These are phyloP conservation scores for Nephelium lappaceum DNA, from an alignment of 345 rosid species.

Conservation along the genomic window DNA sequence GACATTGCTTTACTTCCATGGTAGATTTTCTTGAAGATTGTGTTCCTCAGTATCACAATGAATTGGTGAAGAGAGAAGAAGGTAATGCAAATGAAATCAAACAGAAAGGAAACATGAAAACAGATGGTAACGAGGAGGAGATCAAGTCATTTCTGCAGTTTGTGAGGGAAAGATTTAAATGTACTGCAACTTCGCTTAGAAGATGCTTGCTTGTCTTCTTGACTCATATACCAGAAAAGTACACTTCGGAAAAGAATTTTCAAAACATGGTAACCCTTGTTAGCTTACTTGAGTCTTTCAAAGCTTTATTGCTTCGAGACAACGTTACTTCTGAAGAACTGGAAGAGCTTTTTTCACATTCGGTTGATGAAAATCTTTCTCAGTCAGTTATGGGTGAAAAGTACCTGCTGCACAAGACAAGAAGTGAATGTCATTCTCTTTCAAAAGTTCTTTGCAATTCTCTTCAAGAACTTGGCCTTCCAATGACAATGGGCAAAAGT, in stretches of 20 bases:
- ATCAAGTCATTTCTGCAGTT: constrained; percentile 37
- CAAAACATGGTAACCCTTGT: constrained; percentile 16
- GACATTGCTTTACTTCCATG: constrained; percentile 4
- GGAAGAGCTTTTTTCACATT: constrained; percentile 18
- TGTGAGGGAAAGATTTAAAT: constrained; percentile 24
- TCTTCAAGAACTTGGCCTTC: constrained; percentile 18
- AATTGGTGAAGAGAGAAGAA: too few relatives aligned
- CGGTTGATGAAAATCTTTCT: not conserved
- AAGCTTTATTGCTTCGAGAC: not conserved
- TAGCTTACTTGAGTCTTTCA: too few relatives aligned
- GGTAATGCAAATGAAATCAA: too few relatives aligned
- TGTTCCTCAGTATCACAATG: constrained; percentile 11
- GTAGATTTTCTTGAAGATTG: constrained; percentile 4
- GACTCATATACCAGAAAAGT: constrained; percentile 37
- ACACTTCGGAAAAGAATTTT: constrained; percentile 20
- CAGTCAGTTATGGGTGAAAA: not conserved
- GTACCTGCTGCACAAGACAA: not conserved
- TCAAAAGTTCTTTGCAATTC: constrained; percentile 20
- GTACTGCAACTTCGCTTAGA: constrained; percentile 11
- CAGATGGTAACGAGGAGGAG: too few relatives aligned
- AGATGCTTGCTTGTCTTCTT: constrained; percentile 26
- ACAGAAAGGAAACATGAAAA: too few relatives aligned
- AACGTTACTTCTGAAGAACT: constrained; percentile 17
- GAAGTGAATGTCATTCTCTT: constrained; percentile 31
- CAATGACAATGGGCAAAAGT: not conserved